A percentile compares a stretch with the other conserved stretches of the same genome.
These are phyloP conservation scores for Solanum hybrid DNA, from an alignment of 305 asterid species.

Conservation along the genomic window DNA sequence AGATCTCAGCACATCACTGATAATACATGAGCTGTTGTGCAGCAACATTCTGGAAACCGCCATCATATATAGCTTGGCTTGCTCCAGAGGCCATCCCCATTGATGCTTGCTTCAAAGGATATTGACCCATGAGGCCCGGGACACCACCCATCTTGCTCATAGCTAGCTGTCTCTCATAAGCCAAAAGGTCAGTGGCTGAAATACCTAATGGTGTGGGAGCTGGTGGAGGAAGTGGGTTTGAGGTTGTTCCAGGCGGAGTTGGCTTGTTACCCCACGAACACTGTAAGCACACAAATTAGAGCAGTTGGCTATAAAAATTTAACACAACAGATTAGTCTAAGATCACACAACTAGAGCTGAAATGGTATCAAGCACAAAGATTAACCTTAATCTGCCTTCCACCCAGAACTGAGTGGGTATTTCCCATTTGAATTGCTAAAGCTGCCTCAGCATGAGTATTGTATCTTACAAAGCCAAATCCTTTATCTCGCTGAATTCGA, in stretches of 20 bases:
- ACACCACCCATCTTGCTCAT: constrained; percentile 67
- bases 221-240: constrained; percentile 88
- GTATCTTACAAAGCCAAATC: constrained; percentile 87
- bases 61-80: constrained; percentile 81
- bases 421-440: constrained; percentile 73
- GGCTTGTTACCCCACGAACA: constrained; percentile 98
- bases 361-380: not conserved
- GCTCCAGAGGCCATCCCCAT: constrained; percentile 70
- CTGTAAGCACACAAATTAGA: constrained; percentile 20
- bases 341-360: not conserved
- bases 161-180: constrained; percentile 76
- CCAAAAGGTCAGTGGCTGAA: constrained; percentile 55
- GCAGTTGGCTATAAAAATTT: not conserved
- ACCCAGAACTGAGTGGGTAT: constrained; percentile 48
- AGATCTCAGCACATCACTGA: constrained; percentile 32
- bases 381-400: constrained; percentile 80
- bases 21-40: constrained; percentile 89
- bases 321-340: not conserved
- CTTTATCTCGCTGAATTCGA: constrained; percentile 84
- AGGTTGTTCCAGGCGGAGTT: constrained; percentile 71
- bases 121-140: constrained; percentile 62
- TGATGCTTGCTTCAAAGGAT: constrained; percentile 52
- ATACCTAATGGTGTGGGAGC: constrained; percentile 46
- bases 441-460: constrained; percentile 86
- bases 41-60: constrained; percentile 65